Percentiles rank a stretch among this genome's conserved stretches.
phyloP scores from a whole-genome alignment of 1,139 yeast genomes.

The Zygotorulaspora mrakii region DNA sequence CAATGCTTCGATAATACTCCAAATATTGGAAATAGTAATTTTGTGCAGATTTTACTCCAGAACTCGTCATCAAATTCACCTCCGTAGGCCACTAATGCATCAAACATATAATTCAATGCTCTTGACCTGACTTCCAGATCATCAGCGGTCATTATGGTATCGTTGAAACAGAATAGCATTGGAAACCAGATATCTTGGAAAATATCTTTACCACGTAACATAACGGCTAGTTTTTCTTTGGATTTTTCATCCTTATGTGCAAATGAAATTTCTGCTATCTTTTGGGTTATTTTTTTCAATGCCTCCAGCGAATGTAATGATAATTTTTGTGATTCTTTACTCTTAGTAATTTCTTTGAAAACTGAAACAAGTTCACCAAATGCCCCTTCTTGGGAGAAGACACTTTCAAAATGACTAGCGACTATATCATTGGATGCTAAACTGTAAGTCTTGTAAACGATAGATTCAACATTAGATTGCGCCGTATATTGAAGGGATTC shows the following conservation, averaged over 20 bases:
- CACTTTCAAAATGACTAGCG: conserved; percentile 57
- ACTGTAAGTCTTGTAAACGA: conserved; percentile 61
- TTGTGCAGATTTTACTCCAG: conserved; percentile 79
- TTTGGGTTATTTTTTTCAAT: conserved; percentile 60
- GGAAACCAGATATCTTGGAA: conserved; percentile 57
- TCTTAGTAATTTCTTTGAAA: conserved; percentile 77
- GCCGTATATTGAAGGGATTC: conserved; percentile 54
- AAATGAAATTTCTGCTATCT: conserved; percentile 49
- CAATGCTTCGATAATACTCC: conserved; percentile 72
- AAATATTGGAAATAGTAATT: conserved; percentile 86
- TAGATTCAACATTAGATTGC: conserved; percentile 43
- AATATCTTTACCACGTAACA: conserved; percentile 38
- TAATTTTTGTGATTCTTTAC: conserved; percentile 73
- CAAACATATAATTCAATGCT: conserved; percentile 80
- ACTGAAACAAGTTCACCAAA: conserved; percentile 73
- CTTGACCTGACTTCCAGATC: conserved; percentile 92
- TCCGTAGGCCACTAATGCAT: conserved; percentile 75
- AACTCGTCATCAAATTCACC: conserved; percentile 64
- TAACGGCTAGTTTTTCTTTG: conserved; percentile 45
- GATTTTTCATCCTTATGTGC: conserved; percentile 46
- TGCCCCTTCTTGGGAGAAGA: conserved; percentile 65
- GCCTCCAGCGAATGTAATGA: conserved; percentile 79
- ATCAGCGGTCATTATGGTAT: conserved; percentile 87
- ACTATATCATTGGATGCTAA: conserved; percentile 58
- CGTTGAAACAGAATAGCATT: conserved; percentile 76